Evolutionary conservation across 2,329 filamentous ascomycete species (phyloP), one percentile per base, ranked within the genome.

Genomic region (Mariannaea sp.): DNA sequence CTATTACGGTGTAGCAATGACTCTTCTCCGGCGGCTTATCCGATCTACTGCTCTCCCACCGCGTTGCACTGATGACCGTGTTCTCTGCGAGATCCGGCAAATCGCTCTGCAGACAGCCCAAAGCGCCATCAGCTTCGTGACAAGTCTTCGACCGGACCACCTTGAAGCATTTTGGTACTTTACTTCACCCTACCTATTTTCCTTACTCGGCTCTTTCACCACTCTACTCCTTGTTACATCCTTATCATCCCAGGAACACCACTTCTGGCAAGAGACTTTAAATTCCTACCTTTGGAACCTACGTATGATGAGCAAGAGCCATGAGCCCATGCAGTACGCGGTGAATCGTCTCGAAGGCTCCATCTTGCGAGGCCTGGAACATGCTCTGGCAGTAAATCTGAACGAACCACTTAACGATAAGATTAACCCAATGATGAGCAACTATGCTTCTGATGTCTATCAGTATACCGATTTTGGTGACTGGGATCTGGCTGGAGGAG

Each of bases 1-100:
- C 9, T 79, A 78, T 62, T 74, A 78, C 53, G 75, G 75, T 2
- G 75, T 76, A 1, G 72, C 74, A 47, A 76, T 78, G 56, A 74
- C 74, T 17, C 67, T 79, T 2, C 75, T 78, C 56, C 73, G 76
- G 5, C 73, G 75, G 5, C 73, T 79, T 51, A 70, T 79, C 4
- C 66, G 67, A 26, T 70, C 67, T 33, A 67, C 67, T 26, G 66
- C 67, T 6, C 49, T 70, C n/a, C 56, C 66, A 1, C 67, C 68
- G 20, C 61, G 63, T 12, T 70, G 68, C 50, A 41, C 55, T n/a
- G 63, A 70, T 38, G 62, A 68, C 19, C 57, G 59, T 7, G 58
- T 70, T 2, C 58, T 70, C 13, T 54, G 60, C 7, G 65, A 62
- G n/a, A 64, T 71, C 20, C 67, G 68, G 12, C 68, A 70, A 51